These are phyloP conservation scores for Daldinia loculata DNA, from an alignment of 495 filamentous ascomycete species.

Conservation along the genomic window DNA sequence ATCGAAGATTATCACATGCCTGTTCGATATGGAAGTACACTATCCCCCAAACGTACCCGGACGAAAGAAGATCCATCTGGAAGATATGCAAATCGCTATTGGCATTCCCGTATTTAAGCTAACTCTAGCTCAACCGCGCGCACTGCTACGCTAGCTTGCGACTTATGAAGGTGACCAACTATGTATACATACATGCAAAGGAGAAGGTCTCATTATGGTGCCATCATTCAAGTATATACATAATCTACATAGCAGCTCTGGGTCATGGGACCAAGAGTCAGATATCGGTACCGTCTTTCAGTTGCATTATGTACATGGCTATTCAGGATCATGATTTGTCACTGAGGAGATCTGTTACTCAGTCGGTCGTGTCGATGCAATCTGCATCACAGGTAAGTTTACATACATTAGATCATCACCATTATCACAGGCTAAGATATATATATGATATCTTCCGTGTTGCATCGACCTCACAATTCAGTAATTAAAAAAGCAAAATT, in stretches of 20 bases:
- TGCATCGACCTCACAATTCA: background rate
- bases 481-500: background rate
- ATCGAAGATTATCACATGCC: conserved; percentile 1
- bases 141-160: background rate
- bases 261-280: background rate
- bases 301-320: background rate
- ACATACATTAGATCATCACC: background rate
- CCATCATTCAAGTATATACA: conserved; percentile 18
- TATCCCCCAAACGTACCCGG: background rate
- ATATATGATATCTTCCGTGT: background rate
- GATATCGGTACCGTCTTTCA: background rate
- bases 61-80: conserved; percentile 1
- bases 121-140: background rate
- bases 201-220: background rate
- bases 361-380: background rate
- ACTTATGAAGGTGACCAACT: background rate
- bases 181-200: background rate
- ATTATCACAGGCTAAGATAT: too few relatives aligned
- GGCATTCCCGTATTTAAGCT: background rate
- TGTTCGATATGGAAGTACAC: background rate
- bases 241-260: background rate
- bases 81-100: background rate
- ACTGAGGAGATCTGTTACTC: background rate
- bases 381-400: background rate
- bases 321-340: background rate